Evolutionary conservation across 2,329 filamentous ascomycete species (phyloP), one percentile per base, ranked within the genome.

Genomic region (Scedosporium apiospermum): DNA sequence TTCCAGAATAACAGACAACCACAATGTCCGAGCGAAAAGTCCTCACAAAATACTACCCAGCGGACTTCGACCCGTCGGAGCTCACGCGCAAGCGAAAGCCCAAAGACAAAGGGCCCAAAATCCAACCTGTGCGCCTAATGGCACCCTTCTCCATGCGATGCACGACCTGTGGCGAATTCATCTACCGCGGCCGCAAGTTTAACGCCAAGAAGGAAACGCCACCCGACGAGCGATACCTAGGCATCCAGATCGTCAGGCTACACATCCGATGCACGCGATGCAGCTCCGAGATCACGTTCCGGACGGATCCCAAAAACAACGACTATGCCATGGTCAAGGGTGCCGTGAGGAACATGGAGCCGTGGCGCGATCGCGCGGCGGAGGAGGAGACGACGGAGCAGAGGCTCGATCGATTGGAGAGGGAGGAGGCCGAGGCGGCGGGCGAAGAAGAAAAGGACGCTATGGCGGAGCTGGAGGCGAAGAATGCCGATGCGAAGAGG

Each of bases 391-490:
- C 90, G 2, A 89, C 96, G 67, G 91, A 98, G 72, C 86, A 96
- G 77, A 81, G 90, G 51, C 78, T 98, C 6, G 91, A 97, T 73
- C 80, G 95, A 27, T 76, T 98, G 4, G 92, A 97, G 76, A 75
- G 80, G 49, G 90, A 96, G 71, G 88, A 88, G 68, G 81, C 80
- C 21, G 82, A 86, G 67, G 83, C 81, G 1, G 82, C 82, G 9
- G 85, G 82, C 44, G 80, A 82, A 61, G 84, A 88, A 64, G 91
- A 96, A 74, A 82, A 87, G 66, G 93, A 97, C 73, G 91, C 91
- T 23, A 99, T 99, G 96, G 89, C 89, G 63, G 93, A 97, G 72
- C 77, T 99, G 57, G 95, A 99, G 77, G 88, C 89, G 66, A 98
- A 98, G 78, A 96, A 93, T 62, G 78, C 89, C 23, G 95, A 99